Conservation (phyloP, 306 rosid genomes). For the Vigna trinervia region DNA sequence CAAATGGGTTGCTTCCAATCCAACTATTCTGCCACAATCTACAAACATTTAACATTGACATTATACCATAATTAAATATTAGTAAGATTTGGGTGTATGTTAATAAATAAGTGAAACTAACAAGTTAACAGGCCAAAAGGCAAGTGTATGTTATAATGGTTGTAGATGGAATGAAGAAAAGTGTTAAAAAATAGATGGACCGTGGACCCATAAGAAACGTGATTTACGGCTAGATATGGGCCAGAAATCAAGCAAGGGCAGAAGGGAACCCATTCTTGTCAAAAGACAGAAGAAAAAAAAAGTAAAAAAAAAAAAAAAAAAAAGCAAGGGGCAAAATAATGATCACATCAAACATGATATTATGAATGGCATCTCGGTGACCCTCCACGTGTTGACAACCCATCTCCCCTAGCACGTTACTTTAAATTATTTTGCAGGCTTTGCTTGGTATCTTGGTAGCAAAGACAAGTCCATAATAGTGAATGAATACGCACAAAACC, state of each 20-base stretch:
- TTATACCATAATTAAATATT: neutral
- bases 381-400: slow-evolving; percentile 54
- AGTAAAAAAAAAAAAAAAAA: neutral
- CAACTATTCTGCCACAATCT: too few species aligned
- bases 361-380: slow-evolving; percentile 34
- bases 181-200: slow-evolving; percentile 12
- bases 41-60: neutral
- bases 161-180: slow-evolving; percentile 8
- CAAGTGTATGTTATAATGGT: neutral
- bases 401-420: slow-evolving; percentile 41
- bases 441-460: slow-evolving; percentile 41
- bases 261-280: slow-evolving; percentile 9
- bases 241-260: slow-evolving; percentile 31
- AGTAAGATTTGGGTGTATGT: neutral
- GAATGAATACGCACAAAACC: slow-evolving; percentile 21
- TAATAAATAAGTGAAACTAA: neutral
- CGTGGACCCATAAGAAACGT: slow-evolving; percentile 49
- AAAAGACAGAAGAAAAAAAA: slow-evolving; percentile 2
- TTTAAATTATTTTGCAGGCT: slow-evolving; percentile 47
- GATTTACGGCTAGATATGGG: slow-evolving; percentile 52
- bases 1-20: too few species aligned
- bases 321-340: slow-evolving; percentile 13
- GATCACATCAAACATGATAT: neutral
- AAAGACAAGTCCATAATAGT: slow-evolving; percentile 42
- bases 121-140: neutral